phyloP scores from a whole-genome alignment of 495 filamentous ascomycete genomes.

The Hypoxylon fuscum region DNA sequence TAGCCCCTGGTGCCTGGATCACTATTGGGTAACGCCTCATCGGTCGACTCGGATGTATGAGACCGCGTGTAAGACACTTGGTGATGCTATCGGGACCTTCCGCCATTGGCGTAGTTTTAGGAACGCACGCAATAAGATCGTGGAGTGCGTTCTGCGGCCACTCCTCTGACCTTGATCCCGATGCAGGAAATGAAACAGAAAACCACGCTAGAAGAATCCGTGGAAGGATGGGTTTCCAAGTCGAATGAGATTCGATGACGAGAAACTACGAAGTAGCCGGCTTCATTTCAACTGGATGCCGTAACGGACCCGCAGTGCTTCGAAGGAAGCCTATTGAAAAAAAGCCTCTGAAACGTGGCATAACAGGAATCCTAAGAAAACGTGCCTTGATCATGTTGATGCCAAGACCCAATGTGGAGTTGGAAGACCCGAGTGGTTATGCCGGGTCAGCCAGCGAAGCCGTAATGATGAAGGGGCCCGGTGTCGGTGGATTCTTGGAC shows the following conservation, averaged over 20 bases:
- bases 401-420: slow-evolving; percentile 27
- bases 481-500: slow-evolving; percentile 36
- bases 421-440: slow-evolving; percentile 25
- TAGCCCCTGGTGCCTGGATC: slow-evolving; percentile 26
- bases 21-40: slow-evolving; percentile 27
- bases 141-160: slow-evolving; percentile 6
- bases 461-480: slow-evolving; percentile 17
- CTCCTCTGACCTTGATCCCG: slow-evolving; percentile 24
- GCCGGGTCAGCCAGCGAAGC: slow-evolving; percentile 22
- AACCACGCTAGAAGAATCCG: slow-evolving; percentile 35
- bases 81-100: slow-evolving; percentile 40
- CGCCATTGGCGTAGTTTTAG: slow-evolving; percentile 40
- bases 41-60: slow-evolving; percentile 35
- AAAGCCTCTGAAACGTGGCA: slow-evolving; percentile 41
- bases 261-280: slow-evolving; percentile 36
- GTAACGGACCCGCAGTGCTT: slow-evolving; percentile 22
- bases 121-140: slow-evolving; percentile 29
- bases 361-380: slow-evolving; percentile 36
- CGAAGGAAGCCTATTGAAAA: slow-evolving; percentile 18
- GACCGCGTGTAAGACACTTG: slow-evolving; percentile 33
- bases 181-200: slow-evolving; percentile 38
- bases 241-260: slow-evolving; percentile 23
- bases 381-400: slow-evolving; percentile 34
- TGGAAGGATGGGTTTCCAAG: slow-evolving; percentile 13
- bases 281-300: slow-evolving; percentile 28